Conservation (phyloP, 352 stramenopile genomes). For the Pseudoperonospora humuli region DNA sequence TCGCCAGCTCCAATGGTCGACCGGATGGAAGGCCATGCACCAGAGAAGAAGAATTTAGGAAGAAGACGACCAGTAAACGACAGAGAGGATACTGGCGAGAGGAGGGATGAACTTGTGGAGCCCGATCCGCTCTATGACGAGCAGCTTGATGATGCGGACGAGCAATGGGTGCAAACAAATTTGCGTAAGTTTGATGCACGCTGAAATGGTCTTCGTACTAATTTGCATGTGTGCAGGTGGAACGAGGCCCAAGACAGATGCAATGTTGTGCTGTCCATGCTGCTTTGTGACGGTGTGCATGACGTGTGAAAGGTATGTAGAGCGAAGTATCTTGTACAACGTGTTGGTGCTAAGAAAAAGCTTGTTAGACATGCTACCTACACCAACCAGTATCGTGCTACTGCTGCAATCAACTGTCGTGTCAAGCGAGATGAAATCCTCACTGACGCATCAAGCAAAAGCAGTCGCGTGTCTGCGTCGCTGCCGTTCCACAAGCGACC, state of each 20-base stretch:
- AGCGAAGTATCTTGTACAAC: neutral
- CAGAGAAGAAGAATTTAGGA: slow-evolving; percentile 25
- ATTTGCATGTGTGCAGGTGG: slow-evolving; percentile 7
- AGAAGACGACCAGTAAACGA: slow-evolving; percentile 4
- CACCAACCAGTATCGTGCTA: slow-evolving; percentile 61
- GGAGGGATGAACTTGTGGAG: slow-evolving; percentile 20
- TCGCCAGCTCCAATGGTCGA: slow-evolving; percentile 13
- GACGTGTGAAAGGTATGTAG: slow-evolving; percentile 48
- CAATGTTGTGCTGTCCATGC: slow-evolving; percentile 63
- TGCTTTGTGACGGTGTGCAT: slow-evolving; percentile 80
- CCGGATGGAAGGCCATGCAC: slow-evolving; percentile 21
- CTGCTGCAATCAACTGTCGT: slow-evolving; percentile 59
- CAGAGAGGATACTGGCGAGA: neutral
- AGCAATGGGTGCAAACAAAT: slow-evolving; percentile 64
- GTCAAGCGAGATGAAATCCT: slow-evolving; percentile 63
- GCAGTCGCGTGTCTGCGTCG: slow-evolving; percentile 5
- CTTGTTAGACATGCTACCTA: slow-evolving; percentile 47
- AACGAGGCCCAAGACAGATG: slow-evolving; percentile 29
- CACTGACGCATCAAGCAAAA: slow-evolving; percentile 34
- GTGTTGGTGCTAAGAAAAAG: neutral
- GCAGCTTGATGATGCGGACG: slow-evolving; percentile 48
- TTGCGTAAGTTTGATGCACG: slow-evolving; percentile 27
- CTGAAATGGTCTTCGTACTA: neutral
- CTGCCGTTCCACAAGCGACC: slow-evolving; percentile 36
- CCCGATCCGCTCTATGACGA: slow-evolving; percentile 61